Evolutionary conservation across 441 rosid genomes (phyloP).

Genomic region (Mallotus japonicus): DNA sequence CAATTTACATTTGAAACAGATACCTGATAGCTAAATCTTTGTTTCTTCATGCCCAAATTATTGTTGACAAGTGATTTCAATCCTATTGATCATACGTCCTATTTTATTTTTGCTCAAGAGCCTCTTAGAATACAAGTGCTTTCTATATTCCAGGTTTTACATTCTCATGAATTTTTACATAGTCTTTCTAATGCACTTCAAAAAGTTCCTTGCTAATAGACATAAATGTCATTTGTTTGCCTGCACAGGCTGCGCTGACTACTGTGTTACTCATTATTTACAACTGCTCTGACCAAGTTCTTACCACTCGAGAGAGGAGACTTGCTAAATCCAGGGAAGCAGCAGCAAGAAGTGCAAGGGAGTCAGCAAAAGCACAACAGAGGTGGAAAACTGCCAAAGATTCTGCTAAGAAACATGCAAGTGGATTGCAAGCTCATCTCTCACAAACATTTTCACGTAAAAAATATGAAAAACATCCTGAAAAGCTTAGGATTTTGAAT

Average conservation of each 20-base stretch:
- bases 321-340: slow-evolving; percentile 82
- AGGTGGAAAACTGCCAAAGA: slow-evolving; percentile 80
- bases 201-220: slow-evolving; percentile 9
- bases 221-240: slow-evolving; percentile 19
- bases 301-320: slow-evolving; percentile 72
- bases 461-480: slow-evolving; percentile 36
- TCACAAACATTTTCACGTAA: slow-evolving; percentile 67
- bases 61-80: neutral
- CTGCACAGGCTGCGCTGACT: slow-evolving; percentile 62
- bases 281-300: slow-evolving; percentile 91
- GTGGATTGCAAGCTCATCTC: slow-evolving; percentile 63
- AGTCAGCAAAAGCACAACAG: slow-evolving; percentile 69
- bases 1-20: neutral
- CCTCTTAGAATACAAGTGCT: neutral
- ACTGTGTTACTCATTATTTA: slow-evolving; percentile 75
- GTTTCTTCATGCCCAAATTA: neutral
- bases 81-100: neutral
- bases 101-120: slow-evolving; percentile 6
- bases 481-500: slow-evolving; percentile 47
- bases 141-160: slow-evolving; percentile 4
- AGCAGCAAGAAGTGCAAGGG: slow-evolving; percentile 71
- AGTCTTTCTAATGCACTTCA: neutral
- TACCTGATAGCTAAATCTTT: neutral
- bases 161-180: neutral
- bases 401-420: slow-evolving; percentile 69